Base-by-base conservation (phyloP, 2,329 filamentous ascomycete genomes). In the Alternaria postmessia region DNA sequence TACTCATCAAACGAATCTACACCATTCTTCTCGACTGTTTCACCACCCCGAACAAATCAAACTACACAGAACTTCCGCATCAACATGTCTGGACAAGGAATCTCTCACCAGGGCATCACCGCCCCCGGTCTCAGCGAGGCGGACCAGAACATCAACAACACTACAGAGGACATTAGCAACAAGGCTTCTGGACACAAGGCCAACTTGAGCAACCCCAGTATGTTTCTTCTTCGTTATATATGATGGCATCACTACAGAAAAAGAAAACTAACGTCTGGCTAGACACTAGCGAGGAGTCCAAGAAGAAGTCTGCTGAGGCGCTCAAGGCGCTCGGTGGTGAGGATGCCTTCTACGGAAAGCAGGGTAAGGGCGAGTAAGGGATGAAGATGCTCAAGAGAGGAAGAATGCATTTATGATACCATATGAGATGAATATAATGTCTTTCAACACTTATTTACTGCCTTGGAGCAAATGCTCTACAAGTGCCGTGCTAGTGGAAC, bases 191-290 rank as follows among this genome's bases (percentile, higher is more conserved):
- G 82, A 14, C 81, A 83, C 70, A 83, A 83, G 72, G 81, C 82
- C 3, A 84, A 84, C 62, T 63, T 84, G 18, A 76, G 78, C 57
- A 84, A 84, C 61, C 81, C 81, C 9, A 83, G 82, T 83, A 71
- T 32, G 64, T 51, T 41, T 6, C 39, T 20, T 2, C 3, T 20
- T 3, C 3, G 9, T 5, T n/a, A 16, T 20, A 20, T n/a, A 5
- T 32, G 28, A 20, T 32, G 28, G 26, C 14, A 11, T 7, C 8
- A 20, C n/a, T 39, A 20, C 22, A 14, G 44, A 32, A 28, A 47
- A 22, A 9, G n/a, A 14, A 22, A 14, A 7, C 30, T 48, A 34
- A 48, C 46, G 30, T 18, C 28, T 48, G 44, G 22, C 18, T 24
- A 67, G 63, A 64, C 32, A 67, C 66, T 1, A 67, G 63, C 46